Conservation (phyloP, 2,329 filamentous ascomycete genomes). For the Chalaropsis ovoidea region DNA sequence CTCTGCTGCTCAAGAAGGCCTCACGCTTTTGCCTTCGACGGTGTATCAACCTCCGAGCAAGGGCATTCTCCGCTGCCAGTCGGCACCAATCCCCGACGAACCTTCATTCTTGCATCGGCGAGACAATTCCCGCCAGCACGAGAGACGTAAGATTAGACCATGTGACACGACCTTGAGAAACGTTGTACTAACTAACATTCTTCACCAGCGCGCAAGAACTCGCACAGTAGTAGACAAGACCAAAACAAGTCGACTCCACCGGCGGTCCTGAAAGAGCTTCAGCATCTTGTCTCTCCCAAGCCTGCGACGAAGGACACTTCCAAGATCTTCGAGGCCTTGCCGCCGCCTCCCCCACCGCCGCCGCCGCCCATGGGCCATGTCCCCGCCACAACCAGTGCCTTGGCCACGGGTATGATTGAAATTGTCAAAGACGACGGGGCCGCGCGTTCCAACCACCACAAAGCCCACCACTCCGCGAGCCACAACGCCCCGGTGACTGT, state of each 20-base stretch:
- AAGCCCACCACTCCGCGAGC: not conserved
- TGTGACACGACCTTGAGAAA: not conserved
- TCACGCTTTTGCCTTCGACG: constrained; percentile 48
- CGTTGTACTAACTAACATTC: constrained; percentile 7
- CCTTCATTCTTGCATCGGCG: constrained; percentile 26
- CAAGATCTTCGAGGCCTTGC: constrained; percentile 33
- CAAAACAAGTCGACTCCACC: constrained; percentile 33
- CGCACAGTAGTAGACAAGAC: constrained; percentile 8
- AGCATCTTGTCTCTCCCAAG: constrained; percentile 38
- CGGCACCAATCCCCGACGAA: constrained; percentile 42
- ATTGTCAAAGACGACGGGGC: constrained; percentile 55
- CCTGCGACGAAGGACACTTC: not conserved
- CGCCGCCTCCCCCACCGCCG: constrained; percentile 52
- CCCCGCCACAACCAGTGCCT: constrained; percentile 36
- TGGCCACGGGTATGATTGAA: constrained; percentile 50
- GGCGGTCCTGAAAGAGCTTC: constrained; percentile 51
- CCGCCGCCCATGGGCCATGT: constrained; percentile 40
- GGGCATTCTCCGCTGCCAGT: constrained; percentile 51
- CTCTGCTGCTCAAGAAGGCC: constrained; percentile 36
- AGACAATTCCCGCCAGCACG: not conserved
- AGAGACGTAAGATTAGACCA: not conserved
- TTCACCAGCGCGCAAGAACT: constrained; percentile 21
- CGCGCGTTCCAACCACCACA: not conserved
- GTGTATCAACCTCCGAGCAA: constrained; percentile 49
- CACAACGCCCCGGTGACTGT: constrained; percentile 29